Evolutionary conservation across 1,284 basidiomycete species (phyloP).

Genomic region (Prillingera fragicola): DNA sequence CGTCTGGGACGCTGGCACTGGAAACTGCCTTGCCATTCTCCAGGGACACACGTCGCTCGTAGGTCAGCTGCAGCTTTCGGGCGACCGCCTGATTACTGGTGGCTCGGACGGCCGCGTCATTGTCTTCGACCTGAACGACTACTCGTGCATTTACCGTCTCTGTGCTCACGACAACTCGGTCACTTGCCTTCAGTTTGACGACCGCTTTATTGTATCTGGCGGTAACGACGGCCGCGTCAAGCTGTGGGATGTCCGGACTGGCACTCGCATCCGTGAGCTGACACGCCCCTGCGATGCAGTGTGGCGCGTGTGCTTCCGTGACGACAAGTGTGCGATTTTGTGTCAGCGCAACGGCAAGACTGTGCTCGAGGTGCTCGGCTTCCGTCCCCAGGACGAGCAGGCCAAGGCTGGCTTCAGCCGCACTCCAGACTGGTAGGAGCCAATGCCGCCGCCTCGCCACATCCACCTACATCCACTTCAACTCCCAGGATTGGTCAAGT

Average conservation of each 20-base stretch:
- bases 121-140: slow-evolving; percentile 68
- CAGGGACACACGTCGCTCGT: slow-evolving; percentile 93
- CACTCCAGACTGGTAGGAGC: slow-evolving; percentile 15
- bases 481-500: too few species aligned
- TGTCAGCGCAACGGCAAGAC: slow-evolving; percentile 78
- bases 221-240: slow-evolving; percentile 90
- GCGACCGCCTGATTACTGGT: slow-evolving; percentile 73
- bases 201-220: slow-evolving; percentile 58
- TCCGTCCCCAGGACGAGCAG: slow-evolving; percentile 37
- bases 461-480: too few species aligned
- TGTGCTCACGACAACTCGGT: slow-evolving; percentile 85
- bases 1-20: slow-evolving; percentile 75
- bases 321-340: slow-evolving; percentile 74
- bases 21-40: slow-evolving; percentile 78
- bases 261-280: slow-evolving; percentile 67
- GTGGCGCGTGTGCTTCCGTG: slow-evolving; percentile 77
- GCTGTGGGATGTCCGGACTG: slow-evolving; percentile 71
- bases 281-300: slow-evolving; percentile 72
- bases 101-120: slow-evolving; percentile 93
- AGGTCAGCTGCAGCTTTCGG: slow-evolving; percentile 81
- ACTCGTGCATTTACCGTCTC: slow-evolving; percentile 48
- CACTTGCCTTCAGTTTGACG: slow-evolving; percentile 83
- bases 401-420: slow-evolving; percentile 3
- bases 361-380: slow-evolving; percentile 68
- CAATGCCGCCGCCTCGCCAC: too few species aligned